Base-by-base conservation (phyloP, 106 monocot genomes). In the Dioscorea dumetorum region DNA sequence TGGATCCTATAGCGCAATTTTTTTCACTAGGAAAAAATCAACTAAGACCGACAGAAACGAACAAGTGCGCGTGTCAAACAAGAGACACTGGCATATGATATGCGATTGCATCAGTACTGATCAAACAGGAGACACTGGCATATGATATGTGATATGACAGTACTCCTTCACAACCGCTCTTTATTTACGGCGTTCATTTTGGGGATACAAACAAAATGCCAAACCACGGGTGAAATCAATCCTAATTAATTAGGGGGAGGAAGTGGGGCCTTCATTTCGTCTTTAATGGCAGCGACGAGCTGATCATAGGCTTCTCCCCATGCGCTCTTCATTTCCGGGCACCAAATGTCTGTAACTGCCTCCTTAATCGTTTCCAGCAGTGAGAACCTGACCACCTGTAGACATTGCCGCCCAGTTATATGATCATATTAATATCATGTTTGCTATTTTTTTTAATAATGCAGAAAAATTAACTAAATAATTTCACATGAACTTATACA, bases 271-370 rank as follows among this genome's bases (percentile, higher is more conserved):
- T 76, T 79, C 90, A 86, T 90, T 75, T 90, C 86, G 23, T 60
- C 48, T 51, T 86, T 75, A 58, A 87, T 87, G n/a, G 91, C 84
- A 13, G 82, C 74, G 67, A 75, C 84, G 31, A 91, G 74, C 48
- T 85, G 81, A 72, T 91, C 63, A 60, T 80, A 87, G 49, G 84
- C 91, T 60, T 62, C 67, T 12, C 33, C 33, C 87, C 87, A 91
- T 2, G 87, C 87, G 16, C 63, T 58, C 74, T 91, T 87, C 87
- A 87, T 87, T 70, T 87, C 87, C 20, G 78, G 61, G 58, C 68
- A 70, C 87, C 91, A 84, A 83, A 91, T 91, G 0, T 77, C 81
- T 3, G 90, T 83, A 14, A 90, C 83, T 9, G 86, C 90, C 65
- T 70, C 74, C 48, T 81, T 76, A 1, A 65, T 65, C 14, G 64